Conservation (phyloP, 352 stramenopile genomes). For the Phytophthora sansomeana region DNA sequence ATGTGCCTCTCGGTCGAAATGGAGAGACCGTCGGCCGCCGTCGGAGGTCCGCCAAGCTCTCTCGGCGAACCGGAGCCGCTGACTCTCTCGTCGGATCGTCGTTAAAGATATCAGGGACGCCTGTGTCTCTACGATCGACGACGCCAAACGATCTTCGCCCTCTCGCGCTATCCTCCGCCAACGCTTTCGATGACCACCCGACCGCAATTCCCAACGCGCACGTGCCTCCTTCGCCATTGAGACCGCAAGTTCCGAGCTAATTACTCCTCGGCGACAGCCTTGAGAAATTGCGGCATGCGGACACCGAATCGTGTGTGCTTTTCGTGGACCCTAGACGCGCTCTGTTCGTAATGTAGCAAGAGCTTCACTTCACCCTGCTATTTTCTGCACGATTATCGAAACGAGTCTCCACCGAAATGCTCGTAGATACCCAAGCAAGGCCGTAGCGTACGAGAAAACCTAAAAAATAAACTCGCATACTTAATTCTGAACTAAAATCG, state of each 20-base stretch:
- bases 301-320: neutral
- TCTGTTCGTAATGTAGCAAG: neutral
- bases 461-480: too few relatives aligned
- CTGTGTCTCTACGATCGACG: conserved; percentile 2
- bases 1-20: conserved; percentile 2
- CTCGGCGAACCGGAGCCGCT: neutral
- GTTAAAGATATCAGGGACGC: neutral
- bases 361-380: too few relatives aligned
- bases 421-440: too few relatives aligned
- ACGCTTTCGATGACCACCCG: neutral
- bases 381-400: too few relatives aligned
- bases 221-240: neutral
- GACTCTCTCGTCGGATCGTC: neutral
- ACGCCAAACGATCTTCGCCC: neutral
- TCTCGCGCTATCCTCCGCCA: neutral
- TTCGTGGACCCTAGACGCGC: neutral
- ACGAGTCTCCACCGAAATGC: neutral
- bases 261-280: neutral
- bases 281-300: too few relatives aligned
- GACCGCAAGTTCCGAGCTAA: neutral
- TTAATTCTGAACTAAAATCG: too few relatives aligned
- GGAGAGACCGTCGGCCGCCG: neutral
- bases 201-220: neutral
- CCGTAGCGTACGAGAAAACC: too few relatives aligned
- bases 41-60: neutral